Evolutionary conservation across 169 alveolate species (phyloP).

Genomic region (Plasmodium yoelii): DNA sequence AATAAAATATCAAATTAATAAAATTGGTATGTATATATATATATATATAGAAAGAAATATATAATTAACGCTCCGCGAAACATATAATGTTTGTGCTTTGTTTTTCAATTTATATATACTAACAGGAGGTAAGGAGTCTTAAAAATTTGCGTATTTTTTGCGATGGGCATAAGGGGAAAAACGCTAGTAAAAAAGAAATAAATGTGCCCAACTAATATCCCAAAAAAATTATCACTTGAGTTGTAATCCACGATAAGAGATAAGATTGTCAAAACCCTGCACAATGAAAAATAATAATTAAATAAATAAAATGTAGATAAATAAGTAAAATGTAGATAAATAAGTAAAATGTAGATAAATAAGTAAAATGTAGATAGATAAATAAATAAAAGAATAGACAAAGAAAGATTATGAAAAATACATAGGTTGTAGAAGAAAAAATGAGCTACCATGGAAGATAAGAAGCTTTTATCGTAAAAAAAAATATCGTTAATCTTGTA

Average conservation of each 20-base stretch:
- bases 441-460: conserved; percentile 89
- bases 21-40: neutral
- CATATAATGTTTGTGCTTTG: conserved; percentile 54
- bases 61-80: neutral
- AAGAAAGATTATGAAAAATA: no score
- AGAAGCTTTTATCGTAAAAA: conserved; percentile 92
- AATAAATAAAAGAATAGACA: no score
- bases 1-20: neutral
- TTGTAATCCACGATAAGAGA: conserved; percentile 90
- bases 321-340: no score
- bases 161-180: conserved; percentile 92
- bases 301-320: neutral
- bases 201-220: conserved; percentile 92
- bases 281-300: conserved; percentile 92
- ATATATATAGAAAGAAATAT: neutral
- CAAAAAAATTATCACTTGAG: conserved; percentile 90
- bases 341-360: neutral
- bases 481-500: conserved; percentile 88
- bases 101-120: conserved; percentile 58
- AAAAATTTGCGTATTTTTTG: conserved; percentile 89
- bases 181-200: conserved; percentile 93
- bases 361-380: neutral
- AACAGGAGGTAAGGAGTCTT: conserved; percentile 88
- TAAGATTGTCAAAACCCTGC: conserved; percentile 87
- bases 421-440: no score